phyloP scores from a whole-genome alignment of 768 basidiomycete species.

The Pleurotus djamor region DNA sequence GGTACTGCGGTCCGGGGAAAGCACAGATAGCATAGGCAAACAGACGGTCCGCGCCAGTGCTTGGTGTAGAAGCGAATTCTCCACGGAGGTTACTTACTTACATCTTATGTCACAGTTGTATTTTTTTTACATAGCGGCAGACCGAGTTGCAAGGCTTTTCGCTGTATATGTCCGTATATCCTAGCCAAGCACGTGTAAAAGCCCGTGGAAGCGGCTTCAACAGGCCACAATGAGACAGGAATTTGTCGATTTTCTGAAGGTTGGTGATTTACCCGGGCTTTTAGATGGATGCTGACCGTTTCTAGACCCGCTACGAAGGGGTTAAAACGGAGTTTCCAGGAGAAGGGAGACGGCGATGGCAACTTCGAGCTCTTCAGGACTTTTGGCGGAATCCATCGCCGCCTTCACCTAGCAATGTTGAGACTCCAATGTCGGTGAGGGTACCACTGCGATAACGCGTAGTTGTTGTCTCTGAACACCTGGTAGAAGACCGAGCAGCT shows the following conservation, averaged over 20 bases:
- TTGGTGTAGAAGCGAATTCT: too few relatives aligned
- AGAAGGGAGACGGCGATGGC: slow-evolving; percentile 11
- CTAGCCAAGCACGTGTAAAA: too few relatives aligned
- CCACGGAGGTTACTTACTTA: too few relatives aligned
- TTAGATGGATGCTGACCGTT: background rate
- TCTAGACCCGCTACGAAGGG: slow-evolving; percentile 2
- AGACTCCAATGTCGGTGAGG: background rate
- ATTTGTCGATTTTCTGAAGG: background rate
- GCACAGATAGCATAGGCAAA: too few relatives aligned
- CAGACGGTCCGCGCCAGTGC: too few relatives aligned
- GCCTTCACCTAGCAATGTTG: background rate
- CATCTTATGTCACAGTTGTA: too few relatives aligned
- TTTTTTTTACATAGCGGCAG: too few relatives aligned
- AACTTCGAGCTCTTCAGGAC: slow-evolving; percentile 6
- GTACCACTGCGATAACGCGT: too few relatives aligned
- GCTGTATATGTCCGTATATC: too few relatives aligned
- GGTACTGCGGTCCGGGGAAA: background rate
- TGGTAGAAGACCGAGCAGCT: slow-evolving; percentile 18
- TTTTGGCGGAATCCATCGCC: slow-evolving; percentile 9
- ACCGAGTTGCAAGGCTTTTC: too few relatives aligned
- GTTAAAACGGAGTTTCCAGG: slow-evolving; percentile 5
- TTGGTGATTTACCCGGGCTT: background rate
- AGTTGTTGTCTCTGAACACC: background rate
- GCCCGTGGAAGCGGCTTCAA: too few relatives aligned
- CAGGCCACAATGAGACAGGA: background rate